Evolutionary conservation across 192 early-diverging fungal species (phyloP).

Genomic region (Podila epigama): DNA sequence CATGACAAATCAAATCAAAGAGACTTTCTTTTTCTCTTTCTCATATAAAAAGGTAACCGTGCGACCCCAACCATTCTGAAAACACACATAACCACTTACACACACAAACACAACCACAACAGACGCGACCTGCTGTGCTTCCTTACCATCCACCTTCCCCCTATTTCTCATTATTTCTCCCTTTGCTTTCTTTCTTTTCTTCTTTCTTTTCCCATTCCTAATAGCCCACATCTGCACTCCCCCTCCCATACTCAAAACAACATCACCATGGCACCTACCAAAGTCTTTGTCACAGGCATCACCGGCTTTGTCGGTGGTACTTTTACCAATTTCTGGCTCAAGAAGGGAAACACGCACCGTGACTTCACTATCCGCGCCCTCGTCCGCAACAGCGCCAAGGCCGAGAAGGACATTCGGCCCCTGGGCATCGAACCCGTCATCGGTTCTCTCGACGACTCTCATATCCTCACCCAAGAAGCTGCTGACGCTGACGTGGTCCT

Average conservation of each 20-base stretch:
- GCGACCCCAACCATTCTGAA: too few relatives aligned
- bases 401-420: conserved; percentile 18
- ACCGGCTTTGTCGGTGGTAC: conserved; percentile 43
- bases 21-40: too few relatives aligned
- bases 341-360: conserved; percentile 1
- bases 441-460: conserved; percentile 22
- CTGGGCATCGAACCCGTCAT: conserved; percentile 35
- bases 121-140: too few relatives aligned
- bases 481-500: conserved; percentile 37
- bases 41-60: too few relatives aligned
- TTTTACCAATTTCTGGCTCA: conserved; percentile 18
- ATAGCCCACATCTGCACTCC: background rate
- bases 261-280: conserved; percentile 24
- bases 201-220: background rate
- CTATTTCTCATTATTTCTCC: too few relatives aligned
- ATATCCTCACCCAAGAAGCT: conserved; percentile 10
- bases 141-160: too few relatives aligned
- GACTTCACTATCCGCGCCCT: conserved; percentile 18
- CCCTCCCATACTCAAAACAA: background rate
- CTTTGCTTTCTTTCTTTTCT: too few relatives aligned
- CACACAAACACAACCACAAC: too few relatives aligned
- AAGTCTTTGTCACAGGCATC: conserved; percentile 26
- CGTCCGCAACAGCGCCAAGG: conserved; percentile 21
- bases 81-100: too few relatives aligned
- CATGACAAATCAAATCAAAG: too few relatives aligned